Evolutionary conservation across 1,139 yeast species (phyloP).

Genomic region (Saccharomyces hybrid): DNA sequence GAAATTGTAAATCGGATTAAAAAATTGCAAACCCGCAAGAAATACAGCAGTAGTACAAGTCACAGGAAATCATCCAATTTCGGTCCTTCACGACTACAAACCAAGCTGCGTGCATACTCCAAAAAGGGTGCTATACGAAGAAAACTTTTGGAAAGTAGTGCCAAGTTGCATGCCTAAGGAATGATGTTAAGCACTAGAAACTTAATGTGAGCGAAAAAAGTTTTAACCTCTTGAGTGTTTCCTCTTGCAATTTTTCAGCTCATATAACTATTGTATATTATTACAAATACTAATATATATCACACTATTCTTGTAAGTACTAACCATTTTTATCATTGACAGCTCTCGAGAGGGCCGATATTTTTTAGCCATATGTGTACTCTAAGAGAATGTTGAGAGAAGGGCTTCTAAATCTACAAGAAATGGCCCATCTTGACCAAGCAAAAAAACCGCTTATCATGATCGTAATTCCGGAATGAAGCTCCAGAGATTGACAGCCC

Average conservation of each 20-base stretch:
- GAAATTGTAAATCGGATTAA: constrained; percentile 9
- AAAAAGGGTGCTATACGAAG: constrained; percentile 23
- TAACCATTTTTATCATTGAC: background rate
- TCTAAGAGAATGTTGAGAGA: background rate
- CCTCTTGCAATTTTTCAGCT: background rate
- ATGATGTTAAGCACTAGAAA: background rate
- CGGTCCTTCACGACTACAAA: constrained; percentile 28
- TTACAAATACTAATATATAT: background rate
- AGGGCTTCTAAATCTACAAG: too few species aligned
- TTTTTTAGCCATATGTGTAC: background rate
- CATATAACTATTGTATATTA: background rate
- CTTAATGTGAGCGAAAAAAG: background rate
- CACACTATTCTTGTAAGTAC: background rate
- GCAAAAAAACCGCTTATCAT: too few species aligned
- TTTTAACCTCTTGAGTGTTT: background rate
- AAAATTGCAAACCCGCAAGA: background rate
- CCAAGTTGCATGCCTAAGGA: background rate
- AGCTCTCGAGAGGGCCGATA: background rate
- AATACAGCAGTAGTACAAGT: background rate
- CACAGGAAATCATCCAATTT: background rate
- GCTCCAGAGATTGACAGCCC: too few species aligned
- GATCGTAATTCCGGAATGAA: background rate
- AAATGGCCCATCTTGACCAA: too few species aligned
- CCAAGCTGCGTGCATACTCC: constrained; percentile 33
- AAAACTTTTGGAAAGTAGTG: background rate